Evolutionary conservation across 768 basidiomycete species (phyloP).

Genomic region (Strobilomyces confusus): DNA sequence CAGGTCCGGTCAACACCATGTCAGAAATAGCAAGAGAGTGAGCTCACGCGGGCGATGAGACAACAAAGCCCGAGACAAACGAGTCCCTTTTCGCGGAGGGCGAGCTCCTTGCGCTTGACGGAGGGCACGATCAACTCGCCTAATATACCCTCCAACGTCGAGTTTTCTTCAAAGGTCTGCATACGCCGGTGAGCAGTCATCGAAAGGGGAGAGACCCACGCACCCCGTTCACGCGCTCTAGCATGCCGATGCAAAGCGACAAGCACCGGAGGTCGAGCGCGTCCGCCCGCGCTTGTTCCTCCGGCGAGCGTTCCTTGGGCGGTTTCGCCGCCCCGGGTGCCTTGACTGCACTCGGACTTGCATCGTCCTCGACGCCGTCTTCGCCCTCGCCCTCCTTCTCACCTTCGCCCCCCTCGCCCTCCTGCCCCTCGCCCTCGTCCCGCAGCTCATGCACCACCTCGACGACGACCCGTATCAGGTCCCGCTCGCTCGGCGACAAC

Average conservation of each 20-base stretch:
- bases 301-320: constrained; percentile 46
- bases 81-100: constrained; percentile 61
- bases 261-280: constrained; percentile 72
- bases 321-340: constrained; percentile 19
- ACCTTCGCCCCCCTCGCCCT: constrained; percentile 35
- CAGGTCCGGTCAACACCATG: background rate
- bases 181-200: background rate
- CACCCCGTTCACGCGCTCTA: constrained; percentile 84
- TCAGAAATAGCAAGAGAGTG: background rate
- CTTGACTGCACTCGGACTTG: background rate
- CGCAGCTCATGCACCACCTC: constrained; percentile 83
- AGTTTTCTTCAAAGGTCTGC: constrained; percentile 62
- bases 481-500: constrained; percentile 70
- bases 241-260: constrained; percentile 72
- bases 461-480: constrained; percentile 84
- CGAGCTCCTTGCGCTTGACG: constrained; percentile 81
- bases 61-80: constrained; percentile 69
- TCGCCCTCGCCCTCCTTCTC: constrained; percentile 24
- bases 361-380: constrained; percentile 3
- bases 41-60: constrained; percentile 55
- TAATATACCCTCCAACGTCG: constrained; percentile 60
- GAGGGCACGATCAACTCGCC: constrained; percentile 88
- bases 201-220: constrained; percentile 22
- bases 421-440: constrained; percentile 39
- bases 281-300: constrained; percentile 56